Conservation (phyloP, 805 yeast species). For the Wickerhamiella vanderwaltii region DNA sequence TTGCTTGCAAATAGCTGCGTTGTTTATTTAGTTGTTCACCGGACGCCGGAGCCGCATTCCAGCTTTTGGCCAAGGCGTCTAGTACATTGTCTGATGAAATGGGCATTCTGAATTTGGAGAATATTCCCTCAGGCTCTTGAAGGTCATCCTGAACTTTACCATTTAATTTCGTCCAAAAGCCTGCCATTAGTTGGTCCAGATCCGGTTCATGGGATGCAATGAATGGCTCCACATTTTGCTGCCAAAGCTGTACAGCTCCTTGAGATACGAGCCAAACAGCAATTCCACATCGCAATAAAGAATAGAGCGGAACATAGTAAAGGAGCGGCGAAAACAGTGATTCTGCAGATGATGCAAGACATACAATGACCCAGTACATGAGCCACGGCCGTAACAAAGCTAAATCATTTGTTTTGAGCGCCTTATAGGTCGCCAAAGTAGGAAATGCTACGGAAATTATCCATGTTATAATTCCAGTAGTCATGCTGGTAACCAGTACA, state of each 20-base stretch:
- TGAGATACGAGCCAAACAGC: slow-evolving; percentile 50
- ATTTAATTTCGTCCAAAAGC: too few species aligned
- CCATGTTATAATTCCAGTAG: slow-evolving; percentile 11
- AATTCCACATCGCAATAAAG: slow-evolving; percentile 36
- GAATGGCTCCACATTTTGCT: slow-evolving; percentile 30
- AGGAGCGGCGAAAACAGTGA: slow-evolving; percentile 36
- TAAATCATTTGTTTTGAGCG: slow-evolving; percentile 36
- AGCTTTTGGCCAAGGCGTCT: slow-evolving; percentile 15
- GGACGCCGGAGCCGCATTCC: slow-evolving; percentile 10
- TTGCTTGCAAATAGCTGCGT: slow-evolving; percentile 15
- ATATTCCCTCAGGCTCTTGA: too few species aligned
- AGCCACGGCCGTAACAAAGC: slow-evolving; percentile 35
- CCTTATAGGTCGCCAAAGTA: slow-evolving; percentile 45
- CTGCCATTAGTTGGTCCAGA: slow-evolving; percentile 23
- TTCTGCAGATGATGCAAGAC: slow-evolving; percentile 32
- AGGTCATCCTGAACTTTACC: too few species aligned
- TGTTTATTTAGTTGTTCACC: slow-evolving; percentile 7
- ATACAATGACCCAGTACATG: slow-evolving; percentile 56
- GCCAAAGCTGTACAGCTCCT: slow-evolving; percentile 36
- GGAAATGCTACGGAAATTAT: slow-evolving; percentile 43
- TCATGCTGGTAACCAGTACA: too few species aligned
- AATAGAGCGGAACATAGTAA: slow-evolving; percentile 43
- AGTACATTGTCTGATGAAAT: slow-evolving; percentile 18
- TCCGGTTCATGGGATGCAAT: slow-evolving; percentile 28
- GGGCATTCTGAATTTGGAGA: slow-evolving; percentile 24